phyloP scores from a whole-genome alignment of 495 filamentous ascomycete species.

The Lentithecium fluviatile region DNA sequence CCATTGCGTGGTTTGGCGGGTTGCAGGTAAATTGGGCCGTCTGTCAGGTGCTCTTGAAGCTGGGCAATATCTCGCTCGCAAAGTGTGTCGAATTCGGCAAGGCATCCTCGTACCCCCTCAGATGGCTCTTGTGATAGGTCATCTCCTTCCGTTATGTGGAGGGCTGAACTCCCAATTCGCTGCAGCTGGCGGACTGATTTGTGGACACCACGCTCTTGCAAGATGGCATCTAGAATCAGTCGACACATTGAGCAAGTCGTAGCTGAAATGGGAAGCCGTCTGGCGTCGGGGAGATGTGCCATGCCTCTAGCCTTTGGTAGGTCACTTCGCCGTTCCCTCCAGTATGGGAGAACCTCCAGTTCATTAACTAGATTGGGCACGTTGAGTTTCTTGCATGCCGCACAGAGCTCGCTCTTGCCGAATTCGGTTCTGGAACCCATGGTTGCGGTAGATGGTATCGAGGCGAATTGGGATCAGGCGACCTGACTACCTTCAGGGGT shows the following conservation, averaged over 20 bases:
- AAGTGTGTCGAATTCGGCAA: too few species aligned
- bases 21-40: conserved; percentile 20
- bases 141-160: too few species aligned
- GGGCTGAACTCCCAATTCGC: too few species aligned
- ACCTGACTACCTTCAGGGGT: background rate
- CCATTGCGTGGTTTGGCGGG: conserved; percentile 4
- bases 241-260: conserved; percentile 8
- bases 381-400: conserved; percentile 10
- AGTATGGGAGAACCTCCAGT: conserved; percentile 18
- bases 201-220: conserved; percentile 14
- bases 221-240: conserved; percentile 18
- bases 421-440: background rate
- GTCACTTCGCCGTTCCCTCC: conserved; percentile 16
- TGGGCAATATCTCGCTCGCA: background rate
- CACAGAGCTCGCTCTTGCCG: conserved; percentile 15
- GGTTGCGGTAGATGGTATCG: background rate
- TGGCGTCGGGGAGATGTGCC: conserved; percentile 22
- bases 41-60: conserved; percentile 8
- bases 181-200: background rate
- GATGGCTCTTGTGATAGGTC: too few species aligned
- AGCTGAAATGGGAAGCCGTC: conserved; percentile 13
- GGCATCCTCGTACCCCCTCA: too few species aligned
- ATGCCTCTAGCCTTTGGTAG: conserved; percentile 21
- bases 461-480: too few species aligned
- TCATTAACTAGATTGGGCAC: conserved; percentile 10